A percentile compares a stretch with the other conserved stretches of the same genome.
Evolutionary conservation across 179 eudicot species (phyloP).

Genomic region (Beta corolliflora): DNA sequence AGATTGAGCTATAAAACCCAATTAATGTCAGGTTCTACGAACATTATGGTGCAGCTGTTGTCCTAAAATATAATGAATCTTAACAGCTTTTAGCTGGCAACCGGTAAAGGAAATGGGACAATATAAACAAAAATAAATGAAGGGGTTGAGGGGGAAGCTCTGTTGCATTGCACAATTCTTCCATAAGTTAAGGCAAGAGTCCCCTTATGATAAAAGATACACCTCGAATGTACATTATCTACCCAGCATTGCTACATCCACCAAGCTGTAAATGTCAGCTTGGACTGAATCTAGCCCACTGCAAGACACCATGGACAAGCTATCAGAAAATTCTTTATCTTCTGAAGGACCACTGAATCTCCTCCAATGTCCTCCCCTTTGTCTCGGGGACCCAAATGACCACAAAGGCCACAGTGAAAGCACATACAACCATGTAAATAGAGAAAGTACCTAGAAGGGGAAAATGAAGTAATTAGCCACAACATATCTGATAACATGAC

Average conservation of each 20-base stretch:
- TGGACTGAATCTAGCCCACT: slow-evolving; percentile 5
- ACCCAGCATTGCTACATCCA: slow-evolving; percentile 17
- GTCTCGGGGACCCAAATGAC: slow-evolving; percentile 85
- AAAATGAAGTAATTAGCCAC: neutral
- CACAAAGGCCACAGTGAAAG: slow-evolving; percentile 57
- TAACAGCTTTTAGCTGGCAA: neutral
- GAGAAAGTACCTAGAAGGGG: slow-evolving; percentile 67
- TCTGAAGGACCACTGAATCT: slow-evolving; percentile 82
- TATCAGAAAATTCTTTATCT: slow-evolving; percentile 21
- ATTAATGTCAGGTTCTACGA: neutral
- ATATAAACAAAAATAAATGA: neutral
- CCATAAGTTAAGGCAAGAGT: neutral
- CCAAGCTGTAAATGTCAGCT: slow-evolving; percentile 5
- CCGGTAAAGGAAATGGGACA: neutral
- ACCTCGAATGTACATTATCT: slow-evolving; percentile 18
- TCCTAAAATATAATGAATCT: neutral
- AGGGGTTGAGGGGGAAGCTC: neutral
- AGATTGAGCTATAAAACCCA: neutral
- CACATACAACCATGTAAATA: slow-evolving; percentile 56
- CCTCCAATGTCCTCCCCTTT: slow-evolving; percentile 88
- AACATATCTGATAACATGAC: neutral
- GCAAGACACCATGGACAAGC: neutral
- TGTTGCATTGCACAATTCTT: neutral
- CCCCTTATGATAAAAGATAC: neutral
- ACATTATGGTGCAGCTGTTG: neutral